Percentiles rank a stretch among this genome's conserved stretches.
phyloP scores from a whole-genome alignment of 768 basidiomycete genomes.

The Pleurotus djamor region DNA sequence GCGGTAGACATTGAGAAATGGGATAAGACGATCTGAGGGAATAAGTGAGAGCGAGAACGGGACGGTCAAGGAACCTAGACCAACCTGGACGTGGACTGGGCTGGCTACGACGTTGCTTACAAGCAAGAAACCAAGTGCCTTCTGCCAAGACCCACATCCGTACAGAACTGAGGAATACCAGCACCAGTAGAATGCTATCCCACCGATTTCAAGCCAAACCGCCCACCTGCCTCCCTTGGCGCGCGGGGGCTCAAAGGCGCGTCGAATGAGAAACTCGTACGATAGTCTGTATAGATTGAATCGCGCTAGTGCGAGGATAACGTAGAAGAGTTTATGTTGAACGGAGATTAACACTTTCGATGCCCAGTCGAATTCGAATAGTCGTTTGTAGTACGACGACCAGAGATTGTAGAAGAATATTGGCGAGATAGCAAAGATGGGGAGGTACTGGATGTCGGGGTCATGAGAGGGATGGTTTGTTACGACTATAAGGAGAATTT shows the following conservation, averaged over 20 bases:
- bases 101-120: constrained; percentile 86
- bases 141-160: constrained; percentile 71
- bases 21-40: constrained; percentile 83
- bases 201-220: constrained; percentile 73
- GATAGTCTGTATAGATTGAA: constrained; percentile 95
- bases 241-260: constrained; percentile 60
- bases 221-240: constrained; percentile 74
- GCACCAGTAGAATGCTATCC: constrained; percentile 80
- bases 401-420: constrained; percentile 83
- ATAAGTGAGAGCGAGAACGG: background rate
- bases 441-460: constrained; percentile 84
- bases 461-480: constrained; percentile 98
- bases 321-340: constrained; percentile 92
- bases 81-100: constrained; percentile 92
- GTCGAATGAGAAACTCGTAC: constrained; percentile 70
- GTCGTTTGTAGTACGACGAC: constrained; percentile 93
- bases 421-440: constrained; percentile 93
- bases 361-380: constrained; percentile 75
- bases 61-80: constrained; percentile 16
- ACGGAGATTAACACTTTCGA: constrained; percentile 63
- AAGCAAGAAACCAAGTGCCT: constrained; percentile 69
- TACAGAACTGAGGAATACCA: constrained; percentile 80
- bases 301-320: constrained; percentile 85
- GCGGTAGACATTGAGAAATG: constrained; percentile 95
- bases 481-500: constrained; percentile 57